A percentile compares a stretch with the other conserved stretches of the same genome.
Conservation (phyloP, 2,329 filamentous ascomycete genomes). For the Venturia pyrina region DNA sequence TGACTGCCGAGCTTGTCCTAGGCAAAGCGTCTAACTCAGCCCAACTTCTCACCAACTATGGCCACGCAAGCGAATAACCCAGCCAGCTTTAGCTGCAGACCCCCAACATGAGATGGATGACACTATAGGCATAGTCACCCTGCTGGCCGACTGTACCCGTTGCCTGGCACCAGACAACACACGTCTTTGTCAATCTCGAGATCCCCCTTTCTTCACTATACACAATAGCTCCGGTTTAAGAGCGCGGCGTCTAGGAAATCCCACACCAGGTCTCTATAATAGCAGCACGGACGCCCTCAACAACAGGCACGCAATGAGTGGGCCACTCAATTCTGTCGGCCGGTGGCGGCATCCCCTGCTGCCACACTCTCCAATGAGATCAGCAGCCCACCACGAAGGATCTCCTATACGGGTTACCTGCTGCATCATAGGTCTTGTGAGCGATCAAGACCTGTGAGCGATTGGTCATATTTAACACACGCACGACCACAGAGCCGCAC, state of each 20-base stretch:
- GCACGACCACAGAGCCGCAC: background rate
- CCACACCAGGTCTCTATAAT: background rate
- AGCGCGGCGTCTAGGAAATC: background rate
- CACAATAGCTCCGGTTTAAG: background rate
- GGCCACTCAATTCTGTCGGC: background rate
- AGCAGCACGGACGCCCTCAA: background rate
- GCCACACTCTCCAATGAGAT: conserved; percentile 2
- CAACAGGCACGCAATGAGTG: background rate
- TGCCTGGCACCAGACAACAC: background rate
- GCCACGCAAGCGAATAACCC: background rate
- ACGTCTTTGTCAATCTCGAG: background rate
- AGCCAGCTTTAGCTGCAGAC: background rate
- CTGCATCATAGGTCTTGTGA: conserved; percentile 3
- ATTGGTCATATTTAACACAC: background rate
- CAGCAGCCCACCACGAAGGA: background rate
- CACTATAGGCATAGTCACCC: background rate
- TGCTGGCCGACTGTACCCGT: background rate
- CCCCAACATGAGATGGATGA: background rate
- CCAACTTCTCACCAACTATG: background rate
- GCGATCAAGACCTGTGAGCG: background rate
- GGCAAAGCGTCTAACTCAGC: background rate
- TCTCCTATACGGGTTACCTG: background rate
- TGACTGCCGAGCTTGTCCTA: background rate
- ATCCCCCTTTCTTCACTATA: background rate
- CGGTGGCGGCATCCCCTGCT: background rate